These are phyloP conservation scores for Rhizoclosmatium globosum DNA, from an alignment of 192 early-diverging fungal genomes.

Conservation along the genomic window DNA sequence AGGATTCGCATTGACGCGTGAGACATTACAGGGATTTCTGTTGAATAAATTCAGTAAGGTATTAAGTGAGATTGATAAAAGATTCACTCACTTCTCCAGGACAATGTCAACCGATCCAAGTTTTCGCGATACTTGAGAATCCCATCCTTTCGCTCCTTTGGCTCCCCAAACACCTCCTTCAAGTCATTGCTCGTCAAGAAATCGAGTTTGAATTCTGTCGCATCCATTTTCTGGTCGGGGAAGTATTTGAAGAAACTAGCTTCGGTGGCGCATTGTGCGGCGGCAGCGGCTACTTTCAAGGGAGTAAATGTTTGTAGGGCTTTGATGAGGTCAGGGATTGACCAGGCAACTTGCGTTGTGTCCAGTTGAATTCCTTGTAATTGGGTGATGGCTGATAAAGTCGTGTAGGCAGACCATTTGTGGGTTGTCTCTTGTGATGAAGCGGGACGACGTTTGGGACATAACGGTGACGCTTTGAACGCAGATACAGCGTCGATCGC, in stretches of 20 bases:
- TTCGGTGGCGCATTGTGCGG: conserved; percentile 17
- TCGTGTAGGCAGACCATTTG: conserved; percentile 16
- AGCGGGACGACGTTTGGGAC: conserved; percentile 13
- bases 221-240: background rate
- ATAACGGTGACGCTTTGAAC: background rate
- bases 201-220: background rate
- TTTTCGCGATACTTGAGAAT: conserved; percentile 18
- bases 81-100: conserved; percentile 13
- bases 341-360: conserved; percentile 17
- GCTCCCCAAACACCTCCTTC: conserved; percentile 30
- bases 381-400: conserved; percentile 3
- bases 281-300: conserved; percentile 5
- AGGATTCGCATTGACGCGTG: conserved; percentile 16
- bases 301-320: conserved; percentile 15
- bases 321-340: conserved; percentile 32
- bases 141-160: conserved; percentile 18
- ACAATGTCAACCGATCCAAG: background rate
- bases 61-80: background rate
- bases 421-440: background rate
- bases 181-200: conserved; percentile 26
- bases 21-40: conserved; percentile 15
- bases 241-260: conserved; percentile 21
- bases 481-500: background rate
- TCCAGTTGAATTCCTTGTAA: conserved; percentile 27
- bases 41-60: background rate